These are phyloP conservation scores for Fraxinus angustifolia DNA, from an alignment of 305 asterid species.

Conservation along the genomic window DNA sequence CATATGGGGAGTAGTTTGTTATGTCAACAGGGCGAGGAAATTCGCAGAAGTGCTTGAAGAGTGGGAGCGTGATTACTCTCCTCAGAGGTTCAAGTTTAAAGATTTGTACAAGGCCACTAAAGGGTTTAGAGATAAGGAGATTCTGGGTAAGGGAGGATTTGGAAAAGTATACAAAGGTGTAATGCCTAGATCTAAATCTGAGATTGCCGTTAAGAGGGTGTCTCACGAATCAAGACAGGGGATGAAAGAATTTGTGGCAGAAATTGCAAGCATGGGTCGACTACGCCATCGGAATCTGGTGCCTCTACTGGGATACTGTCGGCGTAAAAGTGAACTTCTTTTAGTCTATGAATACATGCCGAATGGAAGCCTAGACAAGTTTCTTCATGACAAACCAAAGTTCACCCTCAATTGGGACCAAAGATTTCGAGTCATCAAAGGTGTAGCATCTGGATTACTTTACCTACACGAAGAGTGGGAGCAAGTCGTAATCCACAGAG, in stretches of 20 bases:
- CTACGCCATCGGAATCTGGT: too few relatives aligned
- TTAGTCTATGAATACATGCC: too few relatives aligned
- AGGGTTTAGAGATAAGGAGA: constrained; percentile 48
- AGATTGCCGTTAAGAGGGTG: constrained; percentile 12
- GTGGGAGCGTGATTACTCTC: constrained; percentile 46
- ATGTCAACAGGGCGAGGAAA: constrained; percentile 33
- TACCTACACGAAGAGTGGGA: constrained; percentile 57
- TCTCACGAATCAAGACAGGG: too few relatives aligned
- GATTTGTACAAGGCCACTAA: constrained; percentile 57
- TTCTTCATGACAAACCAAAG: too few relatives aligned
- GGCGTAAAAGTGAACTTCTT: too few relatives aligned
- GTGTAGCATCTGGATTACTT: constrained; percentile 52
- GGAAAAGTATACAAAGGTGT: constrained; percentile 60
- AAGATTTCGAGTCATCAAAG: constrained; percentile 34
- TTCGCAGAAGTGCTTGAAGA: constrained; percentile 45
- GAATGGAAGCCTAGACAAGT: too few relatives aligned
- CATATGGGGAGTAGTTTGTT: constrained; percentile 12
- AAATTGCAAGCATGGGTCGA: too few relatives aligned
- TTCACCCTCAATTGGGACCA: too few relatives aligned
- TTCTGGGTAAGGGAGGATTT: constrained; percentile 61
- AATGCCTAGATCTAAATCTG: constrained; percentile 29
- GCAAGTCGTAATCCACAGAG: too few relatives aligned
- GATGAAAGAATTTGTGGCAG: too few relatives aligned
- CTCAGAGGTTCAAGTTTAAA: constrained; percentile 52
- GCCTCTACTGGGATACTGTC: too few relatives aligned